phyloP scores from a whole-genome alignment of 768 basidiomycete species.

The Agaricus sinodeliciosus region DNA sequence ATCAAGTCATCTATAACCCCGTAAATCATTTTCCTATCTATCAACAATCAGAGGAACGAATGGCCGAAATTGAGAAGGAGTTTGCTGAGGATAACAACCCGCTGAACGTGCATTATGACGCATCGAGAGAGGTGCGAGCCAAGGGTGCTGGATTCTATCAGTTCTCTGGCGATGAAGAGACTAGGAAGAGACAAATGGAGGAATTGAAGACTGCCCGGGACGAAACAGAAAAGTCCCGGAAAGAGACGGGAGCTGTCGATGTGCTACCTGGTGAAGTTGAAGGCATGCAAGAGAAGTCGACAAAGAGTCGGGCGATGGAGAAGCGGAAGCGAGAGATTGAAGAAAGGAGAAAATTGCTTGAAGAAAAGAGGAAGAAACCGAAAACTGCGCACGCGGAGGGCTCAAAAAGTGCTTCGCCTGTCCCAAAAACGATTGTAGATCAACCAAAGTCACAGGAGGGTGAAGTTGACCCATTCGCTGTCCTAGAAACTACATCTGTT shows the following conservation, averaged over 20 bases:
- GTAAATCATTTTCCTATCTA: slow-evolving; percentile 85
- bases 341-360: slow-evolving; percentile 53
- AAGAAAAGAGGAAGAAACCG: slow-evolving; percentile 60
- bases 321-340: slow-evolving; percentile 73
- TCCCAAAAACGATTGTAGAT: neutral
- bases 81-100: slow-evolving; percentile 69
- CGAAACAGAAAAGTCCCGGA: slow-evolving; percentile 62
- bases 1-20: slow-evolving; percentile 45
- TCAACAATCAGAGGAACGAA: slow-evolving; percentile 73
- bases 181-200: slow-evolving; percentile 75
- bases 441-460: neutral
- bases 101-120: slow-evolving; percentile 74
- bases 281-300: slow-evolving; percentile 48
- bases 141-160: slow-evolving; percentile 91
- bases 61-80: slow-evolving; percentile 67
- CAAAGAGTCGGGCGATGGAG: slow-evolving; percentile 52
- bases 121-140: slow-evolving; percentile 73
- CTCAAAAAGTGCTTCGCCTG: neutral
- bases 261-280: slow-evolving; percentile 67
- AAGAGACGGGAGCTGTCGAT: slow-evolving; percentile 56
- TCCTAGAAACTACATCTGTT: slow-evolving; percentile 33
- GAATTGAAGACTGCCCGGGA: slow-evolving; percentile 59
- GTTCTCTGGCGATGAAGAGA: slow-evolving; percentile 83
- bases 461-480: slow-evolving; percentile 41
- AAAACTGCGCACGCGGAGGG: slow-evolving; percentile 11